Percentiles rank a stretch among this genome's conserved stretches.
These are phyloP conservation scores for Paramyrothecium sp. DNA, from an alignment of 2,329 filamentous ascomycete species.

Conservation along the genomic window DNA sequence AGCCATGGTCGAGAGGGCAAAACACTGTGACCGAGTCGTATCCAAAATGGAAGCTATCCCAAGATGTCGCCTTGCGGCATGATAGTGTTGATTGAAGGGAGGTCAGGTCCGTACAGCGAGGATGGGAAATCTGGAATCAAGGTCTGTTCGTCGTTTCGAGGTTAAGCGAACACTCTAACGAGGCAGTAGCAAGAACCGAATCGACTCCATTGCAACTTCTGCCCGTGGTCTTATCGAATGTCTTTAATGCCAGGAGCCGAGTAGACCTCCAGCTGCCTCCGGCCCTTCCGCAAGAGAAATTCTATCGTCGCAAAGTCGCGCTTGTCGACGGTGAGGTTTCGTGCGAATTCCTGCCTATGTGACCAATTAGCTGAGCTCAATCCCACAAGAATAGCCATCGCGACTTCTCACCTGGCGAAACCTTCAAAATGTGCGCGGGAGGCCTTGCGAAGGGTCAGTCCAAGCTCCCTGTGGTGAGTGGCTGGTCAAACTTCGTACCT, in stretches of 20 bases:
- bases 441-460: conserved; percentile 36
- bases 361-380: not conserved
- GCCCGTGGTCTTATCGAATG: conserved; percentile 46
- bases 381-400: no score
- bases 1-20: conserved; percentile 20
- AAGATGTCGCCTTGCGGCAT: conserved; percentile 10
- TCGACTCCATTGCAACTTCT: not conserved
- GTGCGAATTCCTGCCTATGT: conserved; percentile 71
- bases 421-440: conserved; percentile 60
- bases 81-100: conserved; percentile 1
- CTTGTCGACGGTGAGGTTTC: conserved; percentile 67
- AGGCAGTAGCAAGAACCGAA: not conserved
- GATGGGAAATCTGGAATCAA: no score
- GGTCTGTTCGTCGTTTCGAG: no score
- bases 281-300: conserved; percentile 78
- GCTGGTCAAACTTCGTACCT: conserved; percentile 40
- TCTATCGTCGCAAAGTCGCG: conserved; percentile 86
- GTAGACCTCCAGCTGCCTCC: conserved; percentile 78
- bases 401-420: conserved; percentile 56
- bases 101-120: no score
- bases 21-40: conserved; percentile 6
- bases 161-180: no score
- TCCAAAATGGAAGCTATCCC: conserved; percentile 17
- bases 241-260: conserved; percentile 79
- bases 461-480: not conserved